Evolutionary conservation across 1,139 yeast genomes (phyloP).

Genomic region (Petasospora rhodanensis): DNA sequence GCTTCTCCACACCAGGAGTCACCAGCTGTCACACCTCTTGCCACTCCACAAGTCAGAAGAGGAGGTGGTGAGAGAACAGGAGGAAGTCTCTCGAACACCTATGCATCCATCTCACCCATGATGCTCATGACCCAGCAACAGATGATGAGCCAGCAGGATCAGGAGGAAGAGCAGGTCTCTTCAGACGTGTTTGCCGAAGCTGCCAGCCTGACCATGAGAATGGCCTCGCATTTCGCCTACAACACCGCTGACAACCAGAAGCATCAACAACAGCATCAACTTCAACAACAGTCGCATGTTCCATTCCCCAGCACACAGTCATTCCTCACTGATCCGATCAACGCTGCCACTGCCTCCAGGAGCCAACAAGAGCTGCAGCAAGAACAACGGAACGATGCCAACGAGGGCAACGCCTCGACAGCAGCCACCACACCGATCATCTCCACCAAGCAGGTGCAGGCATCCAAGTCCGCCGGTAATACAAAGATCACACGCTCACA

Average conservation of each 20-base stretch:
- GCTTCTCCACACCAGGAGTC: constrained; percentile 33
- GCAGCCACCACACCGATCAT: too few relatives aligned
- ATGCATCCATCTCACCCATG: constrained; percentile 21
- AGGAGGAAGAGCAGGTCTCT: constrained; percentile 5
- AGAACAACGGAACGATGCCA: too few relatives aligned
- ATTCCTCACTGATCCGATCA: constrained; percentile 1
- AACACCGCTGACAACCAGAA: too few relatives aligned
- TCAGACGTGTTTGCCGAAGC: constrained; percentile 19
- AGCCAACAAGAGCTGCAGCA: too few relatives aligned
- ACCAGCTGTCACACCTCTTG: constrained; percentile 23
- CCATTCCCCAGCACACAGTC: constrained; percentile 1
- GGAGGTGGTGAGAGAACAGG: too few relatives aligned
- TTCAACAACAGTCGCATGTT: too few relatives aligned
- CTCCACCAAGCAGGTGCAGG: too few relatives aligned
- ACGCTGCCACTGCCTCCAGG: too few relatives aligned
- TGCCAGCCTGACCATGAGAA: constrained; percentile 30
- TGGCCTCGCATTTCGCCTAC: constrained; percentile 21
- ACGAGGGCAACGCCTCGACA: too few relatives aligned
- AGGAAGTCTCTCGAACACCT: constrained; percentile 10
- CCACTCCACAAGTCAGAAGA: constrained; percentile 16
- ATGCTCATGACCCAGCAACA: constrained; percentile 17
- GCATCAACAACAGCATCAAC: too few relatives aligned
- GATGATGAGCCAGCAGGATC: neutral
- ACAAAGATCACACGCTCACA: constrained; percentile 22
- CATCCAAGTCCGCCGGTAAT: too few relatives aligned